These are phyloP conservation scores for Fusarium subtropicale DNA, from an alignment of 2,329 filamentous ascomycete genomes.

Conservation along the genomic window DNA sequence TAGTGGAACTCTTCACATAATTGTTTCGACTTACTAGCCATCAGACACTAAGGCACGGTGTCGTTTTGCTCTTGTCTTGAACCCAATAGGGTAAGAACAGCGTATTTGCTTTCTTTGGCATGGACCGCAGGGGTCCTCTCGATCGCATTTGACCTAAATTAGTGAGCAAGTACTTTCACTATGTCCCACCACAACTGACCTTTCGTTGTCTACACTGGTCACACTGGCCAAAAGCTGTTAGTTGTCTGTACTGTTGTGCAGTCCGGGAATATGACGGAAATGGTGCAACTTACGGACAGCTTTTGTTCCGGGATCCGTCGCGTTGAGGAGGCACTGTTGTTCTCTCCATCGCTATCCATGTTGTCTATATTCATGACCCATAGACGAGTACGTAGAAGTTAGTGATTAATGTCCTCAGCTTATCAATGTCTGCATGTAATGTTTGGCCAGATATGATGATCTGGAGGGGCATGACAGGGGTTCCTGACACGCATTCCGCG, in stretches of 20 bases:
- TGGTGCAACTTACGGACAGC: neutral
- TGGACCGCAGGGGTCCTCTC: conserved; percentile 9
- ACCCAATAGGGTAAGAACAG: conserved; percentile 13
- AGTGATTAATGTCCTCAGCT: neutral
- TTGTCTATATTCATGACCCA: neutral
- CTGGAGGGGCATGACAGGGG: neutral
- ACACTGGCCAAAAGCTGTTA: neutral
- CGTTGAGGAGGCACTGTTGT: neutral
- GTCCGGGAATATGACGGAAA: neutral
- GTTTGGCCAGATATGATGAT: neutral
- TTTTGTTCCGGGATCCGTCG: conserved; percentile 15
- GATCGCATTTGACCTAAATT: conserved; percentile 14
- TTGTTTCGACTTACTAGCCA: neutral
- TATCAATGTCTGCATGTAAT: neutral
- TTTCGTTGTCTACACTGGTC: conserved; percentile 18
- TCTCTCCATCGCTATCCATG: conserved; percentile 5
- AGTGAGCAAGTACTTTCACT: neutral
- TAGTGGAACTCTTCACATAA: accelerated
- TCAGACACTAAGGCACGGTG: neutral
- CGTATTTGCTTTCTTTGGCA: conserved; percentile 7
- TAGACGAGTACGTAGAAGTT: neutral
- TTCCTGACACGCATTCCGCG: neutral
- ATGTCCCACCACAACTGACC: neutral
- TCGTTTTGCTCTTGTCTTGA: conserved; percentile 9
- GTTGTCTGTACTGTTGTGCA: accelerated